Evolutionary conservation across 2,329 filamentous ascomycete species (phyloP), one percentile per base, ranked within the genome.

Genomic region (Macrophomina tecta): DNA sequence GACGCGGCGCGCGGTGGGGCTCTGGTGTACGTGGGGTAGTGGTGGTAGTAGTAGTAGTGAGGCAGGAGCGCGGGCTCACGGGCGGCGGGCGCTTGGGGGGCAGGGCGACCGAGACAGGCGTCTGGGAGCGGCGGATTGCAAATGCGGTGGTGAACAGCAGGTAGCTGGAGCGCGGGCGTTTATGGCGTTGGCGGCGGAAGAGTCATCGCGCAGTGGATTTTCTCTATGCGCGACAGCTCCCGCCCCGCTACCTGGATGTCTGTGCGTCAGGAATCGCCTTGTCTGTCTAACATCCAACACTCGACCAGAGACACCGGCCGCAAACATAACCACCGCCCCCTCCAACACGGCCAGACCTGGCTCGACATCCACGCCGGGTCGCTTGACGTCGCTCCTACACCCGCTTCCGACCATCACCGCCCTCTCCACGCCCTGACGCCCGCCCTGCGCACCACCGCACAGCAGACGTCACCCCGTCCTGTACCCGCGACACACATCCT

Each of bases 211-310:
- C 51, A 58, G 52, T 42, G 36, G 63, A 65, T 65, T 65, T 65
- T 65, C 58, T 62, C 42, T 30, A 56, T 65, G 63, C 63, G 63
- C 63, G 52, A 65, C 63, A 65, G 63, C 63, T 65, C 46, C 63
- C 63, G 63, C 63, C 63, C 63, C 63, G 63, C 63, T 46, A 56
- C 42, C 30, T 51, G 52, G 9, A 36, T 48, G 63, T 65, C 63
- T 48, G 63, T 65, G 63, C 63, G 63, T 58, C 52, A 65, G 52
- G 63, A 65, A 65, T 65, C 63, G 63, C 63, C 63, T 65, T 65
- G 63, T 65, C 63, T 65, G 63, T 65, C 63, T 48, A 58, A 65
- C 63, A 56, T 58, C 63, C 63, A 65, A 56, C 63, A 65, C 63
- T 65, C 63, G 63, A 56, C 52, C 63, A 65, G 63, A 65, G 63